A percentile compares a stretch with the other conserved stretches of the same genome.
Evolutionary conservation across 345 rosid species (phyloP).

Genomic region (Acer saccharum): DNA sequence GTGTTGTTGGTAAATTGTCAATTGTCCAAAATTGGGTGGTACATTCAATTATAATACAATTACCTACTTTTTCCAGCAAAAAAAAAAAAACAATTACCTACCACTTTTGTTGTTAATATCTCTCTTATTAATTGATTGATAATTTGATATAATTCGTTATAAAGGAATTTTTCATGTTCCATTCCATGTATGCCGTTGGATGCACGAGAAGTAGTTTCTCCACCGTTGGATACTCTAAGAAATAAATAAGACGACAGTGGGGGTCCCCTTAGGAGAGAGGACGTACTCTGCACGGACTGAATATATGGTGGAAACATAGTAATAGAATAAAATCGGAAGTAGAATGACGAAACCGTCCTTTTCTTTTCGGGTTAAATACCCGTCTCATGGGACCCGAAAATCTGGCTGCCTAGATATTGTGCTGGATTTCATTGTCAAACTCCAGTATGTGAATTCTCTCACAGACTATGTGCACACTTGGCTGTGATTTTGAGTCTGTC

Average conservation of each 20-base stretch:
- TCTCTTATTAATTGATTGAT: not conserved
- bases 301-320: not conserved
- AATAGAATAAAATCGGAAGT: not conserved
- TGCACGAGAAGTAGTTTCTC: not conserved
- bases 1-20: not conserved
- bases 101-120: not conserved
- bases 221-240: not conserved
- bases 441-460: not conserved
- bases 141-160: not conserved
- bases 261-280: not conserved
- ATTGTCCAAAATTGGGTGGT: not conserved
- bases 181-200: not conserved
- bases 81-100: not conserved
- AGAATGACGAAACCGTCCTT: constrained; percentile 8
- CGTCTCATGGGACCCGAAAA: not conserved
- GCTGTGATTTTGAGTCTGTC: not conserved
- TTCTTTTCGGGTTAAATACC: not conserved
- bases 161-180: not conserved
- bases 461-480: not conserved
- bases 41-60: not conserved
- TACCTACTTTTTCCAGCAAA: no score
- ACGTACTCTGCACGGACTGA: constrained; percentile 6
- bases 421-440: constrained; percentile 7
- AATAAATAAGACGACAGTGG: not conserved
- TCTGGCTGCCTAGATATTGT: constrained; percentile 6